Base-by-base conservation (phyloP, 805 yeast genomes). In the Schwanniomyces occidentalis region DNA sequence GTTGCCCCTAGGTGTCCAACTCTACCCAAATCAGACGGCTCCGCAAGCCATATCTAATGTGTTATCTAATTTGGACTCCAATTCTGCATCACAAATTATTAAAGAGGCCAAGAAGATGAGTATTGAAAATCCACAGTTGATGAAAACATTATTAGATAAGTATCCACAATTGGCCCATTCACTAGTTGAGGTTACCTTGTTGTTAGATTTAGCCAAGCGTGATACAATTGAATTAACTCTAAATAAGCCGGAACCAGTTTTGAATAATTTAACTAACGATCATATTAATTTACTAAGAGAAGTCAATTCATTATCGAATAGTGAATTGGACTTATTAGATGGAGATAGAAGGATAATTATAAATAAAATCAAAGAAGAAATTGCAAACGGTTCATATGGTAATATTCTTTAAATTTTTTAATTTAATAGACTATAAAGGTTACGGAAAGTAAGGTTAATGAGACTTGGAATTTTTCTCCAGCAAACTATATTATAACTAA, bases 131-230 rank as follows among this genome's bases (percentile, higher is more conserved):
- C 85, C 86, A 0, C 69, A 68, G 5, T 61, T 78, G 38, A 79
- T 85, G 66, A 73, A 66, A 33, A 73, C 72, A 25, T 61, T 90
- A 21, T 63, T 90, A 12, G 71, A 71, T 17, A 76, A 76, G 43
- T 79, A 80, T 39, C 97, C 97, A 0, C 97, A 91, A 56, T 65
- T 91, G 29, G 65, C 86, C 2, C 88, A 80, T 56, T 93, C 95
- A 0, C 65, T 87, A 18, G 91, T 89, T 2, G 96, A 90, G 51
- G 68, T 81, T 2, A 60, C 87, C 12, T 42, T 66, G 17, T 40
- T 65, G 37, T 46, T 62, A 16, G 63, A 61, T 32, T 46, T 61
- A 3, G 50, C 67, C 7, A 60, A 57, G 13, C 61, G 58, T 12
- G 72, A 65, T 14, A 45, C 56, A 30, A 54, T 68, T 5, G 65